These are phyloP conservation scores for Solanum peruvianum DNA, from an alignment of 257 asterid species.

Conservation along the genomic window DNA sequence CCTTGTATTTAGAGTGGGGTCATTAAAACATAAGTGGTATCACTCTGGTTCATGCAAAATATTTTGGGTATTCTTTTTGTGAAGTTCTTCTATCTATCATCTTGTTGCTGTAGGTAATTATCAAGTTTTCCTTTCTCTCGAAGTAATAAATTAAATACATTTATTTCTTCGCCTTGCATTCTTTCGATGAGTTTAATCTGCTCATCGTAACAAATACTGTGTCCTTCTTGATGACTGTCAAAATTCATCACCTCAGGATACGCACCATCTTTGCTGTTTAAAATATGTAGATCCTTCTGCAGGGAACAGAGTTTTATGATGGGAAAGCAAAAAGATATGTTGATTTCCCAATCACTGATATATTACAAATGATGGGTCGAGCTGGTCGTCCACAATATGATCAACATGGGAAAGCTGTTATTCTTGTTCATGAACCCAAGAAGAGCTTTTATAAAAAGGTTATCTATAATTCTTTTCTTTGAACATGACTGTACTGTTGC, in stretches of 20 bases:
- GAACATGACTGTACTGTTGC: background rate
- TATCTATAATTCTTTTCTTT: background rate
- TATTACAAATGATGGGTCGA: constrained; percentile 99
- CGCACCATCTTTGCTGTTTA: background rate
- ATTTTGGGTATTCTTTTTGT: background rate
- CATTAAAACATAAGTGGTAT: background rate
- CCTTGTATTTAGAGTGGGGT: background rate
- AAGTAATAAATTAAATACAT: background rate
- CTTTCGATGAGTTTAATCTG: background rate
- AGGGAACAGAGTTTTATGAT: constrained; percentile 97
- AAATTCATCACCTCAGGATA: background rate
- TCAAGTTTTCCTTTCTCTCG: background rate
- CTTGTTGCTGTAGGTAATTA: background rate
- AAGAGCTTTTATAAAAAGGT: constrained; percentile 98
- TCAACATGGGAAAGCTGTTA: constrained; percentile 97
- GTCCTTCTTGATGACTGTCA: background rate
- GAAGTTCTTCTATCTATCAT: background rate
- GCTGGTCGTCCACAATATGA: constrained; percentile 99
- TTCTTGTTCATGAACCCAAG: constrained; percentile 98
- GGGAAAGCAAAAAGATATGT: constrained; percentile 88
- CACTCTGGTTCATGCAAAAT: background rate
- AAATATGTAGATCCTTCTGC: constrained; percentile 4
- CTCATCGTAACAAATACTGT: background rate
- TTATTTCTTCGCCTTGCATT: background rate
- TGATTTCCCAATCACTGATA: constrained; percentile 96